phyloP scores from a whole-genome alignment of 768 basidiomycete genomes.

The Tricholoma bakamatsutake region DNA sequence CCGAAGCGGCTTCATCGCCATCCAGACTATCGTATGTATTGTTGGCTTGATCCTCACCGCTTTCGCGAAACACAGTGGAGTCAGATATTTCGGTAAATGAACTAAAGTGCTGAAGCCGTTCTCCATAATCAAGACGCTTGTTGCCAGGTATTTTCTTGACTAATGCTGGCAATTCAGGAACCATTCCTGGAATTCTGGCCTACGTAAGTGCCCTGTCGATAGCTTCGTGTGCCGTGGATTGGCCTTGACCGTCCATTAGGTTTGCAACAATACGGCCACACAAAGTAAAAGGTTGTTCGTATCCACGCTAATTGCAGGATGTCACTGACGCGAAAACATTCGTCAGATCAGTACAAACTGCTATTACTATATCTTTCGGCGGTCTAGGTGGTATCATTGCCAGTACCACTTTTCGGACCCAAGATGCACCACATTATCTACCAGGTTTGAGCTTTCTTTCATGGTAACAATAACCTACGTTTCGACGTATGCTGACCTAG shows the following conservation, averaged over 20 bases:
- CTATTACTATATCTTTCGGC: constrained; percentile 35
- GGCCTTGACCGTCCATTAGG: constrained; percentile 14
- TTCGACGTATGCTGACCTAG: not conserved
- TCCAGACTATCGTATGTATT: constrained; percentile 32
- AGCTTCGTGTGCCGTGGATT: not conserved
- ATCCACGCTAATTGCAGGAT: not conserved
- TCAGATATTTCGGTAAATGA: constrained; percentile 38
- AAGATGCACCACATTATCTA: constrained; percentile 38
- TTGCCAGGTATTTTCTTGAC: constrained; percentile 36
- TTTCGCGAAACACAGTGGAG: constrained; percentile 28
- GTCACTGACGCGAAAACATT: not conserved
- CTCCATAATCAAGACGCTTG: not conserved
- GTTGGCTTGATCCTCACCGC: constrained; percentile 34
- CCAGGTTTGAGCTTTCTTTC: constrained; percentile 26
- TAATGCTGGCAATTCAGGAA: constrained; percentile 37
- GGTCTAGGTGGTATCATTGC: constrained; percentile 40
- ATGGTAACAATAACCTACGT: not conserved
- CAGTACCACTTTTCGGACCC: constrained; percentile 34
- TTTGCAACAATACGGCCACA: constrained; percentile 42
- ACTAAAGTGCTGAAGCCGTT: not conserved
- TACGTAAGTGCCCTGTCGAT: constrained; percentile 23
- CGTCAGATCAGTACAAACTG: constrained; percentile 29
- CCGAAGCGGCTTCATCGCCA: constrained; percentile 35
- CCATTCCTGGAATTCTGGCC: constrained; percentile 39
- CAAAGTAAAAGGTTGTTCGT: constrained; percentile 36